Evolutionary conservation across 306 rosid species (phyloP), one percentile per base, ranked within the genome.

Genomic region (Prunus mume): DNA sequence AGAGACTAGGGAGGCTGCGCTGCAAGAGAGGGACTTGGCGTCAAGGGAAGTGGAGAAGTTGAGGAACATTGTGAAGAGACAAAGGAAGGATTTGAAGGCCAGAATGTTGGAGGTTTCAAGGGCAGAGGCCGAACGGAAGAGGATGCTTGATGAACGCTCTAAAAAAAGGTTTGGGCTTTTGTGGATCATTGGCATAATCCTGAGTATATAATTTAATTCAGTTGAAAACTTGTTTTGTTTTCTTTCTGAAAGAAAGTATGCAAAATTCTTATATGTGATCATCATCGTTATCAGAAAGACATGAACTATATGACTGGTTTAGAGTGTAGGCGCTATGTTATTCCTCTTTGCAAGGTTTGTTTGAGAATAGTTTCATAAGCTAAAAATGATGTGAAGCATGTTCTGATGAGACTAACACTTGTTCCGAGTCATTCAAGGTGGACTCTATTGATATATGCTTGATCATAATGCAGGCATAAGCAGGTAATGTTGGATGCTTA

Each of bases 71-170:
- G 90, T 95, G 68, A 91, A 93, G 89, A 88, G 99, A 75, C 99
- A 91, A 80, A 84, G 93, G 87, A 95, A 91, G 88, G 99, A 95
- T 83, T 86, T 95, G 90, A 88, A 84, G 80, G 96, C 97, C 56
- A 92, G 88, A 83, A 95, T 95, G 99, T 76, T 92, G 49, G 99
- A 95, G 86, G 96, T 95, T 78, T 91, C 97, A 0, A 88, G 97
- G 78, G 97, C 91, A 55, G 99, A 90, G 83, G 93, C 98, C 4
- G 98, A 95, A 85, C 79, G 99, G 78, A 95, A 95, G 95, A 92
- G 97, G 67, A 95, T 92, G 99, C 97, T 92, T 32, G 99, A 95
- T 83, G 99, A 95, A 78, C 91, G 97, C 28, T 82, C 97, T 8
- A 92, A 92, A 84, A 91, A 92, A 82, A 95, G 99, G 99, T 95